phyloP scores from a whole-genome alignment of 164 flowering plant species.

The Cinnamomum micranthum region DNA sequence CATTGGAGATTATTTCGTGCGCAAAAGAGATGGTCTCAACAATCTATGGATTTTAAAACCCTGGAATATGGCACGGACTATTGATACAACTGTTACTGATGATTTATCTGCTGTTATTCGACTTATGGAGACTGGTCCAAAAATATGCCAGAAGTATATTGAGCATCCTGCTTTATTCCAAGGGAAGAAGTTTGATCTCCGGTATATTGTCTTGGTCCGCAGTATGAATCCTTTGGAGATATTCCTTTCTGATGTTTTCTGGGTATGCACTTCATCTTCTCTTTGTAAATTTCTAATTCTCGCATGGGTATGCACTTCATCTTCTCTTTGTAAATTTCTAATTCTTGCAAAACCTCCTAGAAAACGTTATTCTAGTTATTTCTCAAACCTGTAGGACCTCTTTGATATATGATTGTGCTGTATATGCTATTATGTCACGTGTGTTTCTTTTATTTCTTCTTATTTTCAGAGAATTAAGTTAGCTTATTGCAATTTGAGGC shows the following conservation, averaged over 20 bases:
- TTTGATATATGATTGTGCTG: not conserved
- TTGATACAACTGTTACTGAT: slow-evolving; percentile 85
- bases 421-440: not conserved
- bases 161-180: slow-evolving; percentile 85
- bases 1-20: slow-evolving; percentile 74
- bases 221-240: slow-evolving; percentile 83
- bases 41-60: slow-evolving; percentile 98
- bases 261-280: slow-evolving; percentile 51
- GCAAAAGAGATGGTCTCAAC: slow-evolving; percentile 66
- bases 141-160: slow-evolving; percentile 97
- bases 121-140: slow-evolving; percentile 99
- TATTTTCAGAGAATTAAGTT: not conserved
- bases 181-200: slow-evolving; percentile 91
- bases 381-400: not conserved
- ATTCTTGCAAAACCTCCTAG: not conserved
- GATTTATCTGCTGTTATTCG: slow-evolving; percentile 88
- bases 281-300: not conserved
- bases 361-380: not conserved
- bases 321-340: not conserved
- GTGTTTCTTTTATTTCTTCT: not conserved
- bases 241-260: slow-evolving; percentile 79
- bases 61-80: slow-evolving; percentile 99
- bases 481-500: not conserved
- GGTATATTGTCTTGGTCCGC: slow-evolving; percentile 87
- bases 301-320: slow-evolving; percentile 57